Evolutionary conservation across 805 yeast genomes (phyloP), one percentile per base, ranked within the genome.

Genomic region (Yarrowia osloensis): DNA sequence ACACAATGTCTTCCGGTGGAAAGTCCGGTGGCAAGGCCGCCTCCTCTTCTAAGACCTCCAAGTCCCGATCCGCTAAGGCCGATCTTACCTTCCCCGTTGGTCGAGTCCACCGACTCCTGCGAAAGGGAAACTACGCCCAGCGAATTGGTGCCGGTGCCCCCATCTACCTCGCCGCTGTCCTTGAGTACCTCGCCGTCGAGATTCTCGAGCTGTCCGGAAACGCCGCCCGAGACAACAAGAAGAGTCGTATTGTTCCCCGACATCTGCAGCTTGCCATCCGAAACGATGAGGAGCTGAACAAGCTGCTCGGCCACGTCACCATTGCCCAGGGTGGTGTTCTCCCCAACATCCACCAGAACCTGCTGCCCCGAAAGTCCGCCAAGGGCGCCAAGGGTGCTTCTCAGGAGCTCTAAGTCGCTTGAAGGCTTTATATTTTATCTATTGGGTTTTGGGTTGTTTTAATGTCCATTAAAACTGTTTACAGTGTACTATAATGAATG

Each of bases 81-180:
- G 98, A 98, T 81, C 87, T 94, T 79, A 91, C 96, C 76, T 94
- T 94, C 96, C 98, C 98, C 84, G 98, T 94, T 74, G 98, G 98
- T 82, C 93, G 98, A 88, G 95, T 94, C 75, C 97, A 94, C 86
- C 88, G 98, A 84, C 86, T 93, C 75, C 84, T 94, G 78, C 91
- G 96, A 88, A 91, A 89, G 84, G 97, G 97, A 80, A 91, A 93
- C 88, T 91, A 94, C 85, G 96, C 98, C 78, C 96, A 93, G 84
- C 89, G 98, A 85, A 89, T 94, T 76, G 98, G 98, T 87, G 92
- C 98, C 74, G 97, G 97, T 88, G 98, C 98, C 77, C 98, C 98
- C 83, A 79, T 94, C 71, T 94, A 93, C 84, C 86, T 94, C 79
- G 93, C 98, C 74, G 96, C 98, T 22, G 98, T 94, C 50, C 85